These are phyloP conservation scores for Xylaria sp. DNA, from an alignment of 2,329 filamentous ascomycete genomes.

Conservation along the genomic window DNA sequence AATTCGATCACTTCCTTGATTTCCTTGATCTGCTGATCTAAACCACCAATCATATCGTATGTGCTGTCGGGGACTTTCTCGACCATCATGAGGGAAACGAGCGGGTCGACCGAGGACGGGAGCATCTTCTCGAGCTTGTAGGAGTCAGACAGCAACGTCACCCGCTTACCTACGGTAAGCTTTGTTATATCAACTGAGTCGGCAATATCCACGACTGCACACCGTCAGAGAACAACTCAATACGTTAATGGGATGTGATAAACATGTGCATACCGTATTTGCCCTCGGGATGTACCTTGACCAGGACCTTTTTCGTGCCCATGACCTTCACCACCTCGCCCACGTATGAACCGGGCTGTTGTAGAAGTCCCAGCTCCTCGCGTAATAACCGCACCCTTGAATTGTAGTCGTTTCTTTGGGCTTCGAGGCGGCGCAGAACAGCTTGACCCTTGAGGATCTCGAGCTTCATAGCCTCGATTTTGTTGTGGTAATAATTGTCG, in stretches of 20 bases:
- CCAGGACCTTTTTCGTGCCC: slow-evolving; percentile 98
- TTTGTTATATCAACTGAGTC: slow-evolving; percentile 95
- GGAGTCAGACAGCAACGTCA: slow-evolving; percentile 93
- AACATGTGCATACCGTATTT: slow-evolving; percentile 82
- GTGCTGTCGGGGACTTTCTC: slow-evolving; percentile 99
- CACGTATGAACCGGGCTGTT: slow-evolving; percentile 97
- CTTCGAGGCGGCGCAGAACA: slow-evolving; percentile 91
- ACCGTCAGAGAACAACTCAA: slow-evolving; percentile 40
- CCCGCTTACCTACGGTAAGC: slow-evolving; percentile 96
- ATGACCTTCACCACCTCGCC: slow-evolving; percentile 99
- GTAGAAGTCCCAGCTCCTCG: slow-evolving; percentile 93
- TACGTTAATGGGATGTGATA: background rate
- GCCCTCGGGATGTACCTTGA: slow-evolving; percentile 98
- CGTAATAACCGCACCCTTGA: slow-evolving; percentile 92
- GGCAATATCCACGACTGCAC: slow-evolving; percentile 89
- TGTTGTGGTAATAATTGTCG: slow-evolving; percentile 99
- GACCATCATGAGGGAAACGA: slow-evolving; percentile 99
- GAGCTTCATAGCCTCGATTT: slow-evolving; percentile 99
- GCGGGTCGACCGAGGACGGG: slow-evolving; percentile 95
- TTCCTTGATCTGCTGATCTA: slow-evolving; percentile 99
- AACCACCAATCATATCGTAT: slow-evolving; percentile 99
- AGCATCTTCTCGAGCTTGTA: slow-evolving; percentile 99
- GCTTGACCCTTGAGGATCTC: slow-evolving; percentile 99
- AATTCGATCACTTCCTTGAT: slow-evolving; percentile 99
- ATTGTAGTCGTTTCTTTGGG: slow-evolving; percentile 99